These are phyloP conservation scores for Cardamine chenopodiifolia DNA, from an alignment of 345 rosid species.

Conservation along the genomic window DNA sequence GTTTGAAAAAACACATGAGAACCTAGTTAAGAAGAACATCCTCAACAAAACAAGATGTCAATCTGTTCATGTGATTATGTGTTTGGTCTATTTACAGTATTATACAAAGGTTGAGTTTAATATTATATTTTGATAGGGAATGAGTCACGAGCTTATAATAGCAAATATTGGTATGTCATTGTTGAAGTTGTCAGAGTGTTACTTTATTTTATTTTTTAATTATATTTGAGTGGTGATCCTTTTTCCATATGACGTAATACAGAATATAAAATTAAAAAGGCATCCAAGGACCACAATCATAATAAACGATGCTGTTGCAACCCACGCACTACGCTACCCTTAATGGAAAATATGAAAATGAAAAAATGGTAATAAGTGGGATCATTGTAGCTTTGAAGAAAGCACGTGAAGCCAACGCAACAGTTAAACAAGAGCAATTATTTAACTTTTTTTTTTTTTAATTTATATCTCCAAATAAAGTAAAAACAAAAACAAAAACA, in stretches of 20 bases:
- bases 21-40: constrained; percentile 34
- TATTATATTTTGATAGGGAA: constrained; percentile 8
- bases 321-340: constrained; percentile 36
- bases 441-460: no score
- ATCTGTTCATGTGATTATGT: constrained; percentile 10
- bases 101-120: constrained; percentile 29
- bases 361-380: constrained; percentile 30
- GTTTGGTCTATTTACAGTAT: constrained; percentile 35
- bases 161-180: constrained; percentile 39
- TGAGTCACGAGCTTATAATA: constrained; percentile 42
- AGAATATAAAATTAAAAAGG: background rate
- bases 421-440: constrained; percentile 21
- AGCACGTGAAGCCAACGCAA: constrained; percentile 44
- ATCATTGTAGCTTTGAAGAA: constrained; percentile 43
- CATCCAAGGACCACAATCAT: constrained; percentile 36
- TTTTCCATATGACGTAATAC: constrained; percentile 13
- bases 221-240: constrained; percentile 26
- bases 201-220: background rate
- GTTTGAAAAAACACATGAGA: constrained; percentile 12
- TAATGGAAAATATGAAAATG: constrained; percentile 2
- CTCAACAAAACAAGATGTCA: constrained; percentile 18
- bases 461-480: constrained; percentile 10
- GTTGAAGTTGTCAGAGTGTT: constrained; percentile 36
- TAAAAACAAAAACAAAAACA: constrained; percentile 23
- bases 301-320: constrained; percentile 30